Base-by-base conservation (phyloP, 345 rosid species). In the Carallia brachiata region DNA sequence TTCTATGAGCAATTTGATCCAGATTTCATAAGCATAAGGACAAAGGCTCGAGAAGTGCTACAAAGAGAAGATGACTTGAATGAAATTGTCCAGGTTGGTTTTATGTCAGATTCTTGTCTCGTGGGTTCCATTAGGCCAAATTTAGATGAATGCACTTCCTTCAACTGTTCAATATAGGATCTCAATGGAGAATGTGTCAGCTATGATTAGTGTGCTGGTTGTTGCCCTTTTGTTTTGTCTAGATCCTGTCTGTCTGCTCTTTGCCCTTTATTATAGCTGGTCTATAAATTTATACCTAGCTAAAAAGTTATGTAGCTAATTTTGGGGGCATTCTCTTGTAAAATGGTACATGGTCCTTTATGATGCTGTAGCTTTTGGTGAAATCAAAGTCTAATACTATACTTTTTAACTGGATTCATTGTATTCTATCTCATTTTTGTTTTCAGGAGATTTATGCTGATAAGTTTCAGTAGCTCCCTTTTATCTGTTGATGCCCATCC, bases 11-110 rank as follows among this genome's bases (percentile, higher is more conserved):
- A 89, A 77, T 95, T 90, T 66, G 99, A 96, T 79, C 90, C 94
- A 6, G 99, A 96, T 79, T 96, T 96, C 81, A 96, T 92, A 77
- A 92, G 70, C 94, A 96, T 96, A 77, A 90, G 99, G 85, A 96
- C 97, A 48, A 96, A 87, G 85, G 97, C 99, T 75, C 80, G 96
- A 44, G 99, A 96, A 82, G 97, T 96, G 83, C 89, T 96, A 75
- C 96, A 96, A 81, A 92, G 99, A 81, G 99, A 96, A 84, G 97
- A 96, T 77, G 99, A 90, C 81, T 80, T 92, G 69, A 96, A 96
- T 63, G 99, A 96, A 87, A 96, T 96, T 85, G 99, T 96, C 79
- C 99, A 92, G 83, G 99, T 92, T 85, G 23, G 73, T 73, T 48
- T 67, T 65, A 19, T 12, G 16, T 69, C 8, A 34, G 31, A 40